Conservation (phyloP, 1,139 yeast species). For the Candida labiduridarum region DNA sequence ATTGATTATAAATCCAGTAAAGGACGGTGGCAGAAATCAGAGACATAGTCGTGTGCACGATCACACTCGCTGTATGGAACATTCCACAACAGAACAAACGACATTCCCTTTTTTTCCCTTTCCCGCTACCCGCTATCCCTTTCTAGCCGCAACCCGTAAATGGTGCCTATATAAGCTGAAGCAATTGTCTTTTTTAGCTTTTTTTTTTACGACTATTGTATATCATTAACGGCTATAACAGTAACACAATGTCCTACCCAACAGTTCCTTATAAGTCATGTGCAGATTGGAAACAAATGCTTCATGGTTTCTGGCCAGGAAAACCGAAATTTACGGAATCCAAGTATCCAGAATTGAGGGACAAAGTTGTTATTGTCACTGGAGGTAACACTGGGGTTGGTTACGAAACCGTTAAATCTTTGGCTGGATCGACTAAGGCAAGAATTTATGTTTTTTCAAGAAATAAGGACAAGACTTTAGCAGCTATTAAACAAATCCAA, state of each 20-base stretch:
- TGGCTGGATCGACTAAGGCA: conserved; percentile 44
- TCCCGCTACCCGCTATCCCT: not conserved
- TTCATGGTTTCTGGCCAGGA: conserved; percentile 16
- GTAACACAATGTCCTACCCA: conserved; percentile 15
- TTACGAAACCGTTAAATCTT: conserved; percentile 35
- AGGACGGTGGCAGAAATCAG: not conserved
- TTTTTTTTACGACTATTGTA: not conserved
- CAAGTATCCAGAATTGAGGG: conserved; percentile 19
- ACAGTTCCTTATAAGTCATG: conserved; percentile 10
- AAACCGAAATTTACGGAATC: conserved; percentile 17
- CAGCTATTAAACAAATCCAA: conserved; percentile 31
- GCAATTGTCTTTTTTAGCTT: not conserved
- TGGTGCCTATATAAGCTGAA: not conserved
- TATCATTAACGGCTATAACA: not conserved
- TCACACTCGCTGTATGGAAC: no score
- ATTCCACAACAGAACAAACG: not conserved
- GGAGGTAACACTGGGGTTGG: conserved; percentile 27
- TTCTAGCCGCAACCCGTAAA: not conserved
- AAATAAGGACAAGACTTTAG: conserved; percentile 20
- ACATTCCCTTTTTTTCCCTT: not conserved
- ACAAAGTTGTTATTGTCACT: conserved; percentile 24
- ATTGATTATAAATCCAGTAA: conserved; percentile 19
- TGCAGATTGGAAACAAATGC: conserved; percentile 14
- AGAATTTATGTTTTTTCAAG: conserved; percentile 23
- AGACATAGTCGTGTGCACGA: not conserved